phyloP scores from a whole-genome alignment of 179 eudicot genomes.

The Heliamphora pulchella region DNA sequence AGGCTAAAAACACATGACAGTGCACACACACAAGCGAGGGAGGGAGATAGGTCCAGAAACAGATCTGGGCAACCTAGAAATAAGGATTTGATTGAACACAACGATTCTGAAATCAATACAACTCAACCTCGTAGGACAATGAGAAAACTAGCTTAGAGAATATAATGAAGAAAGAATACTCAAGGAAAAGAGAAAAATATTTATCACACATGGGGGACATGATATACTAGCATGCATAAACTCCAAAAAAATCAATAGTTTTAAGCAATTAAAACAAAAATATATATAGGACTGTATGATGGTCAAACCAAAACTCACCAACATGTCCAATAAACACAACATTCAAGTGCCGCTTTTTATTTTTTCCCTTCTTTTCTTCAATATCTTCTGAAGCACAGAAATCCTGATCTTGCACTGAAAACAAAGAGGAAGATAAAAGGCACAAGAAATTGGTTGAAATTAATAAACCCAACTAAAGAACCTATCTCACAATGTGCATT shows the following conservation, averaged over 20 bases:
- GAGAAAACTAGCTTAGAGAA: neutral
- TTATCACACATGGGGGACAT: neutral
- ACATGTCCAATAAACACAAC: conserved; percentile 97
- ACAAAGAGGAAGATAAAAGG: neutral
- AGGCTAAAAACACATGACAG: no score
- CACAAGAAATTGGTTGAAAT: neutral
- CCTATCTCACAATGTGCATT: neutral
- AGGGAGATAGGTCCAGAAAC: neutral
- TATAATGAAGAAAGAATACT: neutral
- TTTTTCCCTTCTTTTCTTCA: conserved; percentile 32
- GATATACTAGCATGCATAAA: neutral
- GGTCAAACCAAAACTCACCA: conserved; percentile 42
- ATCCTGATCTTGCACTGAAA: conserved; percentile 39
- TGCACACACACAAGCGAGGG: neutral
- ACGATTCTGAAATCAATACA: neutral
- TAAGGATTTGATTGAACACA: neutral
- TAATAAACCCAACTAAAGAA: neutral
- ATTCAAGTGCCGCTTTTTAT: conserved; percentile 78
- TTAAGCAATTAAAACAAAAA: neutral
- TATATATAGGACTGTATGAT: no score
- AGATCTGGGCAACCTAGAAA: neutral
- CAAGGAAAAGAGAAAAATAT: neutral
- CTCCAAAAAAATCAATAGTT: neutral
- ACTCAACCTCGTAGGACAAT: neutral
- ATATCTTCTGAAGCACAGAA: conserved; percentile 34